Conservation (phyloP, 768 basidiomycete genomes). For the Pleurotus giganteus region DNA sequence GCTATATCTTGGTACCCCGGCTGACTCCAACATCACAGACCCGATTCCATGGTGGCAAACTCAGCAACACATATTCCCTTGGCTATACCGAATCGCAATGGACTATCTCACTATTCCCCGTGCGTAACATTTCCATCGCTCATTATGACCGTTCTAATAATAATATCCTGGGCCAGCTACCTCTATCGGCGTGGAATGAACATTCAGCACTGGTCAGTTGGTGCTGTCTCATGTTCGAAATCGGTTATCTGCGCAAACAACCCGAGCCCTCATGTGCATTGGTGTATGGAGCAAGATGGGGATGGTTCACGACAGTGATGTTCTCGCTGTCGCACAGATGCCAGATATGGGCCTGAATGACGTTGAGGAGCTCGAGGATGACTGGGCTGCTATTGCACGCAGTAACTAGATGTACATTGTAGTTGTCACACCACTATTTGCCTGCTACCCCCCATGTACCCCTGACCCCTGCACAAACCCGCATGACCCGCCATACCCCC, state of each 20-base stretch:
- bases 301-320: constrained; percentile 24
- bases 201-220: constrained; percentile 24
- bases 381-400: constrained; percentile 23
- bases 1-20: constrained; percentile 22
- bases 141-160: constrained; percentile 8
- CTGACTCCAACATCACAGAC: constrained; percentile 22
- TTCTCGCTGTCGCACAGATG: constrained; percentile 12
- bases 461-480: too few relatives aligned
- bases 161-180: constrained; percentile 21
- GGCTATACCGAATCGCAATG: constrained; percentile 30
- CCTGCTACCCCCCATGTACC: too few relatives aligned
- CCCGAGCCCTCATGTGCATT: constrained; percentile 29
- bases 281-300: constrained; percentile 27
- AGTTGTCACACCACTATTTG: too few relatives aligned
- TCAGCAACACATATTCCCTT: constrained; percentile 19
- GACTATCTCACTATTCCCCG: constrained; percentile 31
- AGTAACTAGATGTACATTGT: too few relatives aligned
- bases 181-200: constrained; percentile 27
- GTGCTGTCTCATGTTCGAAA: constrained; percentile 25
- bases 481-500: too few relatives aligned
- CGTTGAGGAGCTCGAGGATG: constrained; percentile 13
- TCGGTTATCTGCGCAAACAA: constrained; percentile 21
- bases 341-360: constrained; percentile 17
- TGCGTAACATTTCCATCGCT: constrained; percentile 17
- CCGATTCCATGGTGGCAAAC: constrained; percentile 29